These are phyloP conservation scores for Ophiocordyceps robertsii DNA, from an alignment of 2,329 filamentous ascomycete species.

Conservation along the genomic window DNA sequence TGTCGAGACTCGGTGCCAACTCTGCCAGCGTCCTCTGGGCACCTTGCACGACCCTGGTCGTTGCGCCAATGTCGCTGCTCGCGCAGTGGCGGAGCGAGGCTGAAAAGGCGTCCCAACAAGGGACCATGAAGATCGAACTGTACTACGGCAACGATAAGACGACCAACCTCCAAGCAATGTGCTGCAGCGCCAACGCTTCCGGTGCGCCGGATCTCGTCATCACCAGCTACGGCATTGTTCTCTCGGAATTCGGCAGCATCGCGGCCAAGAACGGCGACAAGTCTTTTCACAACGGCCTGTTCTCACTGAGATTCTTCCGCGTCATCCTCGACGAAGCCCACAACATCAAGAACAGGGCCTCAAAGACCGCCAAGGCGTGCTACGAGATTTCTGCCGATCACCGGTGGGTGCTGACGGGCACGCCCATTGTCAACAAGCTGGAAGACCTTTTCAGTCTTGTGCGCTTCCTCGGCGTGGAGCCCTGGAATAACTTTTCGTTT, in stretches of 20 bases:
- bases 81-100: conserved; percentile 96
- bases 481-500: conserved; percentile 98
- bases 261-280: conserved; percentile 51
- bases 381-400: conserved; percentile 79
- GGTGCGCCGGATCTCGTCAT: conserved; percentile 83
- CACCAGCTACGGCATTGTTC: conserved; percentile 82
- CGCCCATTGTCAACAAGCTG: conserved; percentile 89
- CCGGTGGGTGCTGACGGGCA: conserved; percentile 88
- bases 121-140: conserved; percentile 70
- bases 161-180: conserved; percentile 64
- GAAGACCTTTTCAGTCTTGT: conserved; percentile 92
- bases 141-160: conserved; percentile 88
- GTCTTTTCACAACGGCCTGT: conserved; percentile 58
- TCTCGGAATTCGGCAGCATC: conserved; percentile 73
- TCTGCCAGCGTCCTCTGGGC: conserved; percentile 49
- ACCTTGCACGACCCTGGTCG: conserved; percentile 80
- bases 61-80: conserved; percentile 96
- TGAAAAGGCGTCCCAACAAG: conserved; percentile 74
- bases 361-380: conserved; percentile 90
- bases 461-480: conserved; percentile 83
- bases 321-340: conserved; percentile 94
- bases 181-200: conserved; percentile 57
- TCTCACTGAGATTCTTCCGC: conserved; percentile 88
- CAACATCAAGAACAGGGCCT: conserved; percentile 77
- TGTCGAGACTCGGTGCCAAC: conserved; percentile 48